Evolutionary conservation across 2,329 filamentous ascomycete genomes (phyloP).

Genomic region (Apiospora sp.): DNA sequence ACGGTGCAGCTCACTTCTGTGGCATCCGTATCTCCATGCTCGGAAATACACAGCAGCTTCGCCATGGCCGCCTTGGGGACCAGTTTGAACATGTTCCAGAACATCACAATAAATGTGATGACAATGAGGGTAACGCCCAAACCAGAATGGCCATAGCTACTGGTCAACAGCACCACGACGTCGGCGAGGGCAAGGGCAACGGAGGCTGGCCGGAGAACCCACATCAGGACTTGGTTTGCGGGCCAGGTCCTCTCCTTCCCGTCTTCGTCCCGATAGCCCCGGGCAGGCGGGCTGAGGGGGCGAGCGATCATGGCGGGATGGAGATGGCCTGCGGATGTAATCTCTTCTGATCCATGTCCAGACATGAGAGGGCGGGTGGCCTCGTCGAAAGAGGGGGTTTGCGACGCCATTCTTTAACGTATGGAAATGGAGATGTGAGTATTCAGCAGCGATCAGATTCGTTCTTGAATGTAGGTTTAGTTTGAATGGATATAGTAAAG

Average conservation of each 20-base stretch:
- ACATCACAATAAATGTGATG: background rate
- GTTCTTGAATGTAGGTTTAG: background rate
- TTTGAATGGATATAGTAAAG: too few relatives aligned
- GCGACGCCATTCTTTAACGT: conserved; percentile 13
- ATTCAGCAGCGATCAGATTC: background rate
- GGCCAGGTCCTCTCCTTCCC: background rate
- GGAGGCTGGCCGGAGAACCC: background rate
- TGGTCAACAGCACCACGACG: background rate
- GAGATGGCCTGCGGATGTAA: background rate
- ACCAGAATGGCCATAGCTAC: background rate
- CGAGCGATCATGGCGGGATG: conserved; percentile 9
- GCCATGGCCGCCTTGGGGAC: background rate
- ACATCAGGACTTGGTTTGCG: background rate
- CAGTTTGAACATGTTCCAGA: conserved; percentile 17
- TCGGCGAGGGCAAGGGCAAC: background rate
- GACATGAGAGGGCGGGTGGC: conserved; percentile 24
- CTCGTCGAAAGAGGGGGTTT: conserved; percentile 22
- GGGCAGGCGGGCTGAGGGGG: conserved; percentile 9
- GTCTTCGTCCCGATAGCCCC: background rate
- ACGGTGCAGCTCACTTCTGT: conserved; percentile 21
- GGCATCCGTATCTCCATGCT: background rate
- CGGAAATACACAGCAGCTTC: background rate
- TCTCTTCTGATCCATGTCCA: background rate
- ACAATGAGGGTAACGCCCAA: background rate
- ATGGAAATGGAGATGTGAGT: background rate